These are phyloP conservation scores for Amborella trichopoda DNA, from an alignment of 164 flowering plant species.

Conservation along the genomic window DNA sequence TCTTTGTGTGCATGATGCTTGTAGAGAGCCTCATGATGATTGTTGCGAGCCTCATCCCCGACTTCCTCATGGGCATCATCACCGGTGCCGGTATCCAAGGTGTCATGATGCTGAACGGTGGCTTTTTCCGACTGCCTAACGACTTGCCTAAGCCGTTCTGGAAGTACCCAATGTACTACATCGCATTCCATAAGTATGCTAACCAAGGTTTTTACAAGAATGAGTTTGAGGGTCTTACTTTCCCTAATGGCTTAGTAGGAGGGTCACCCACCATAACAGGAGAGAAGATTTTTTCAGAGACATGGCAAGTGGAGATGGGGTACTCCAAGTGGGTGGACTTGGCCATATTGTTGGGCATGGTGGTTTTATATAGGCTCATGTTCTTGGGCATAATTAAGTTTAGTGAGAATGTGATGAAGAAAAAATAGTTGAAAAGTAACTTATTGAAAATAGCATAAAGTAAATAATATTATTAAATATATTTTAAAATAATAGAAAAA, in stretches of 20 bases:
- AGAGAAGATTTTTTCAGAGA: conserved; percentile 16
- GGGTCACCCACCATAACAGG: conserved; percentile 19
- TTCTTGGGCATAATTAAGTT: conserved; percentile 30
- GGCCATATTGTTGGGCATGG: conserved; percentile 37
- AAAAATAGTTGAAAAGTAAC: no score
- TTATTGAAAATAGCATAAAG: no score
- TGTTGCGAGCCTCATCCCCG: conserved; percentile 48
- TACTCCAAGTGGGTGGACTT: conserved; percentile 49
- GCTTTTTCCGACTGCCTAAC: conserved; percentile 38
- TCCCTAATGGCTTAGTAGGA: conserved; percentile 10
- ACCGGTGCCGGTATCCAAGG: conserved; percentile 57
- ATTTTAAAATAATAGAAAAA: no score
- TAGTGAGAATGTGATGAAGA: conserved; percentile 22
- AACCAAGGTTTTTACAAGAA: conserved; percentile 38
- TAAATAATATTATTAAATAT: no score
- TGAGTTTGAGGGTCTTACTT: conserved; percentile 26
- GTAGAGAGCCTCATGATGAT: conserved; percentile 63
- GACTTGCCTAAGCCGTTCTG: conserved; percentile 48
- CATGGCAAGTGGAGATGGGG: conserved; percentile 34
- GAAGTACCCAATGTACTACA: conserved; percentile 48
- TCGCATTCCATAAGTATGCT: conserved; percentile 37
- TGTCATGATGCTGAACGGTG: conserved; percentile 34
- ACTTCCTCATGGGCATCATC: conserved; percentile 49
- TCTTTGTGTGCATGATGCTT: conserved; percentile 26
- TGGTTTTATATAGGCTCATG: conserved; percentile 25